These are phyloP conservation scores for Quercus wislizeni DNA, from an alignment of 306 rosid species.

Conservation along the genomic window DNA sequence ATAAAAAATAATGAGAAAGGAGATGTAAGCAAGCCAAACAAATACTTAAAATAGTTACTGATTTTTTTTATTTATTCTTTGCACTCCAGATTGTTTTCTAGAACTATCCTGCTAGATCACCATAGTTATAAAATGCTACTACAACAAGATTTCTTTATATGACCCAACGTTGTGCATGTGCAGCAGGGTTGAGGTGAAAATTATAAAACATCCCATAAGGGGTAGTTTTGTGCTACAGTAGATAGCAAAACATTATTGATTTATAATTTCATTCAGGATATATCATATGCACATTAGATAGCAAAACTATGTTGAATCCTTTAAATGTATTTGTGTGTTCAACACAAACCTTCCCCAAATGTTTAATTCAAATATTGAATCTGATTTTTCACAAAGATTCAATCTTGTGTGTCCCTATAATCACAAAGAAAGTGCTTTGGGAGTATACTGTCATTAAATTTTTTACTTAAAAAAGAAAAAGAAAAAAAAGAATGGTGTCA, in stretches of 20 bases:
- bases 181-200: not conserved
- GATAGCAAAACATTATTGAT: not conserved
- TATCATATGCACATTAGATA: not conserved
- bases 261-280: not conserved
- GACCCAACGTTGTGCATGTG: no score
- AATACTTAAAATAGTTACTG: not conserved
- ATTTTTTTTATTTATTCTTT: not conserved
- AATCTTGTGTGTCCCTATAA: not conserved
- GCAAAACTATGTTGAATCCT: not conserved
- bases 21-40: not conserved
- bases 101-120: no score
- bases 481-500: no score
- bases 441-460: not conserved
- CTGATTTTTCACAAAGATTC: not conserved
- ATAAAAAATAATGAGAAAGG: not conserved
- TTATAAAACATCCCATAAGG: not conserved
- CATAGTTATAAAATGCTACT: no score
- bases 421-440: not conserved
- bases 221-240: not conserved
- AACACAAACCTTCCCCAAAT: not conserved
- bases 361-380: not conserved
- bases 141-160: no score
- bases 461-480: no score
- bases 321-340: not conserved
- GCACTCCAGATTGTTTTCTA: no score